These are phyloP conservation scores for Neospora caninum DNA, from an alignment of 169 alveolate species.

Conservation along the genomic window DNA sequence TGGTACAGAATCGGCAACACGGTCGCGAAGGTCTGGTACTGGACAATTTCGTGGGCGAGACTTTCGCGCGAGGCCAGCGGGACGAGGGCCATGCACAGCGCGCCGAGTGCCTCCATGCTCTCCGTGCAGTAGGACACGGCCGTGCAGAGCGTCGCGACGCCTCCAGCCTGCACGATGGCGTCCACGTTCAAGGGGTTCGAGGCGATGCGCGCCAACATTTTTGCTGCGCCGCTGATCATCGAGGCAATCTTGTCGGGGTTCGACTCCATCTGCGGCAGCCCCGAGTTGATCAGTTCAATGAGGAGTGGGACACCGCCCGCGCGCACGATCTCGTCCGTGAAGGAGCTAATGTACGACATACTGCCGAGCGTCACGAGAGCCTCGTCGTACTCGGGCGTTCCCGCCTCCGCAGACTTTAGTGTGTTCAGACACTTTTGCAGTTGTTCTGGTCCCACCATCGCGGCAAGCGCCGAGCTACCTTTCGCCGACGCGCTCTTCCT, in stretches of 20 bases:
- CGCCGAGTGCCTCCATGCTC: constrained; percentile 83
- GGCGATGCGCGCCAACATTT: constrained; percentile 88
- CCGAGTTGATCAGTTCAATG: constrained; percentile 86
- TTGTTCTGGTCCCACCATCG: constrained; percentile 88
- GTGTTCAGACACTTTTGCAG: constrained; percentile 83
- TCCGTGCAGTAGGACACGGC: constrained; percentile 86
- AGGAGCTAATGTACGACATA: constrained; percentile 90
- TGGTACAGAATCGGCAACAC: constrained; percentile 86
- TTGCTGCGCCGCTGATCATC: constrained; percentile 87
- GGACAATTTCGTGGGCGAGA: constrained; percentile 76
- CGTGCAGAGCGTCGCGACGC: constrained; percentile 86
- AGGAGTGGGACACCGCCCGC: constrained; percentile 89
- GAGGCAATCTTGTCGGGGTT: constrained; percentile 82
- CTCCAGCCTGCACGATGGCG: constrained; percentile 84
- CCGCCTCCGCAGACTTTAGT: constrained; percentile 85
- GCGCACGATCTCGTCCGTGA: constrained; percentile 89
- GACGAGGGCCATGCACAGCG: constrained; percentile 85
- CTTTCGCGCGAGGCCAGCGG: constrained; percentile 81
- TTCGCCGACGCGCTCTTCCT: constrained; percentile 74
- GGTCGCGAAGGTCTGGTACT: constrained; percentile 80
- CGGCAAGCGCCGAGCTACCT: constrained; percentile 89
- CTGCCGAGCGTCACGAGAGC: constrained; percentile 89
- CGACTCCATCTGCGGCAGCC: constrained; percentile 81
- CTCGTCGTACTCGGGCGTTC: constrained; percentile 87
- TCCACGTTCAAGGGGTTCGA: constrained; percentile 86